Conservation (phyloP, 1,284 basidiomycete genomes). For the Lentinula novae-zelandiae region DNA sequence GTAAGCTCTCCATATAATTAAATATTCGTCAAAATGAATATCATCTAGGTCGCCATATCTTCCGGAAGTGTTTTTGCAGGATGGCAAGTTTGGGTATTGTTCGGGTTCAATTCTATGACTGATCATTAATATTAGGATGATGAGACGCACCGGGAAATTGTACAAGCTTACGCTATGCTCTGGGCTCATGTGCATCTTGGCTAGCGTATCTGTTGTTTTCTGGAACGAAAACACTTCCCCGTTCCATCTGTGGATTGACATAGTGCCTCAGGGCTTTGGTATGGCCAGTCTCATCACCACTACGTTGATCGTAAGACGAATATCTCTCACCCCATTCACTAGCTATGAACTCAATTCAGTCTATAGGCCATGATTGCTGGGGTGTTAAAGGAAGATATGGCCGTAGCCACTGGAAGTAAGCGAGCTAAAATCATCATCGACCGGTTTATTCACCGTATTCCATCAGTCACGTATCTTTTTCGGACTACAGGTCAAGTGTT, state of each 20-base stretch:
- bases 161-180: slow-evolving; percentile 57
- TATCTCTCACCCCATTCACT: neutral
- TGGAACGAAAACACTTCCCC: slow-evolving; percentile 64
- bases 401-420: slow-evolving; percentile 86
- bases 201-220: slow-evolving; percentile 51
- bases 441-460: neutral
- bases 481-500: slow-evolving; percentile 89
- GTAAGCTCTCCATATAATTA: slow-evolving; percentile 15
- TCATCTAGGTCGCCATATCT: slow-evolving; percentile 64
- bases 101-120: neutral
- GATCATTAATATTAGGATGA: slow-evolving; percentile 49
- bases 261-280: slow-evolving; percentile 79
- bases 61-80: slow-evolving; percentile 82
- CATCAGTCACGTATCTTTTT: slow-evolving; percentile 83
- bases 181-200: slow-evolving; percentile 47
- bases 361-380: slow-evolving; percentile 79
- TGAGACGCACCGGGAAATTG: slow-evolving; percentile 80
- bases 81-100: slow-evolving; percentile 44
- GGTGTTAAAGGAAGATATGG: slow-evolving; percentile 78
- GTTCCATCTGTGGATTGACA: slow-evolving; percentile 72
- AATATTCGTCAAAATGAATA: slow-evolving; percentile 10
- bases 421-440: slow-evolving; percentile 14
- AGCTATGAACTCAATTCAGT: neutral
- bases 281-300: slow-evolving; percentile 78
- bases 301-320: slow-evolving; percentile 67